phyloP scores from a whole-genome alignment of 805 yeast species.

The Saccharomyces kudriavzevii region DNA sequence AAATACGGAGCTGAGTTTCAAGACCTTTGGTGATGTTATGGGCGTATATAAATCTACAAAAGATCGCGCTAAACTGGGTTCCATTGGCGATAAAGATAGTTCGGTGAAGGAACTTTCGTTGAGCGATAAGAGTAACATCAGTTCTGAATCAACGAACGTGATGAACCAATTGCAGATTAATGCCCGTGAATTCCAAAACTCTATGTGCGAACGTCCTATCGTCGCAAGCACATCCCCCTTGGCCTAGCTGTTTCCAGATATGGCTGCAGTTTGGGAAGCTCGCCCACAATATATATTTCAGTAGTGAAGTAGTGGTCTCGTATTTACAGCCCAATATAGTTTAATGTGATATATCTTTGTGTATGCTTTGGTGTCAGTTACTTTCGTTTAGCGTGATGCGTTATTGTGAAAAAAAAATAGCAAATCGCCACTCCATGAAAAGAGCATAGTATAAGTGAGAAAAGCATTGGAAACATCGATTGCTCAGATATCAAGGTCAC shows the following conservation, averaged over 20 bases:
- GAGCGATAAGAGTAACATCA: not conserved
- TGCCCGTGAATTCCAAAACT: not conserved
- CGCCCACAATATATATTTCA: not conserved
- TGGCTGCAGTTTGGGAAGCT: not conserved
- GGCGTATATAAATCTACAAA: not conserved
- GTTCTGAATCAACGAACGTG: not conserved
- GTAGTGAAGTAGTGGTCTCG: not conserved
- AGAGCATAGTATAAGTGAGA: not conserved
- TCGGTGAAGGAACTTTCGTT: not conserved
- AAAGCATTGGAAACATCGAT: not conserved
- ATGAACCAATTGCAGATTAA: not conserved
- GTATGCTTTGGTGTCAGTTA: not conserved
- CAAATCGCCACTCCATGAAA: not conserved
- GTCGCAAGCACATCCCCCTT: not conserved
- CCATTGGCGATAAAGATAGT: not conserved
- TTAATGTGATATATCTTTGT: not conserved
- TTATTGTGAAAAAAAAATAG: not conserved
- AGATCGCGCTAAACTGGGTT: not conserved
- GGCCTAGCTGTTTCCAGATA: not conserved
- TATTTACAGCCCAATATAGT: not conserved
- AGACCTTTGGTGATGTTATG: not conserved
- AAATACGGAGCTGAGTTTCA: slow-evolving; percentile 22
- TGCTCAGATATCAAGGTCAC: not conserved
- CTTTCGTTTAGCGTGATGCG: not conserved
- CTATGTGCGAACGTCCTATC: not conserved